Conservation (phyloP, 2,329 filamentous ascomycete genomes). For the Zymoseptoria brevis region DNA sequence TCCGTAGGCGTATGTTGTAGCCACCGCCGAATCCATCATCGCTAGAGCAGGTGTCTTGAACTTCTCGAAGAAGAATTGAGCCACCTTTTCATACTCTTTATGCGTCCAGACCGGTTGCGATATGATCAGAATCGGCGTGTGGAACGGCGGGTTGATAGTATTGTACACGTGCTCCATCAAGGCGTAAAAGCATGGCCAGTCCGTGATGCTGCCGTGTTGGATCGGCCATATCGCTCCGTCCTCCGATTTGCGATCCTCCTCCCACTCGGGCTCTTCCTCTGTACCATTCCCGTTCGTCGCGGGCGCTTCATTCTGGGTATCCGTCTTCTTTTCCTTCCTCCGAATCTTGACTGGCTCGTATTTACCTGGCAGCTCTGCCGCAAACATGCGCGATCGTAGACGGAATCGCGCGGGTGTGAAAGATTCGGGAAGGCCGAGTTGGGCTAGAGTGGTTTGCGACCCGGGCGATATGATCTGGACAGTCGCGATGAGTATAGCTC, state of each 20-base stretch:
- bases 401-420: conserved; percentile 83
- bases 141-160: conserved; percentile 80
- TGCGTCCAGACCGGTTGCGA: conserved; percentile 84
- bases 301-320: conserved; percentile 5
- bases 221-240: conserved; percentile 90
- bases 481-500: not conserved
- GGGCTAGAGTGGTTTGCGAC: conserved; percentile 82
- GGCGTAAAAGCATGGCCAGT: conserved; percentile 90
- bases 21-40: conserved; percentile 80
- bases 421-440: conserved; percentile 81
- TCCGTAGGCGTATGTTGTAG: conserved; percentile 74
- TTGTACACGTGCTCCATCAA: conserved; percentile 88
- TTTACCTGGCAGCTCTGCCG: conserved; percentile 64
- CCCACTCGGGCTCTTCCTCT: conserved; percentile 60
- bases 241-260: conserved; percentile 80
- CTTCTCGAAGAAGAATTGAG: conserved; percentile 94
- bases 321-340: conserved; percentile 30
- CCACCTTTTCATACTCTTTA: conserved; percentile 76
- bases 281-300: conserved; percentile 30
- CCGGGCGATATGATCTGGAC: conserved; percentile 63
- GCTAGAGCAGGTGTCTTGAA: conserved; percentile 90
- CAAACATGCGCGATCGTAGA: conserved; percentile 90
- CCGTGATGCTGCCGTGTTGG: conserved; percentile 67
- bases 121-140: conserved; percentile 88
- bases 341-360: conserved; percentile 77